These are phyloP conservation scores for Pleurostoma richardsiae DNA, from an alignment of 2,329 filamentous ascomycete species.

Conservation along the genomic window DNA sequence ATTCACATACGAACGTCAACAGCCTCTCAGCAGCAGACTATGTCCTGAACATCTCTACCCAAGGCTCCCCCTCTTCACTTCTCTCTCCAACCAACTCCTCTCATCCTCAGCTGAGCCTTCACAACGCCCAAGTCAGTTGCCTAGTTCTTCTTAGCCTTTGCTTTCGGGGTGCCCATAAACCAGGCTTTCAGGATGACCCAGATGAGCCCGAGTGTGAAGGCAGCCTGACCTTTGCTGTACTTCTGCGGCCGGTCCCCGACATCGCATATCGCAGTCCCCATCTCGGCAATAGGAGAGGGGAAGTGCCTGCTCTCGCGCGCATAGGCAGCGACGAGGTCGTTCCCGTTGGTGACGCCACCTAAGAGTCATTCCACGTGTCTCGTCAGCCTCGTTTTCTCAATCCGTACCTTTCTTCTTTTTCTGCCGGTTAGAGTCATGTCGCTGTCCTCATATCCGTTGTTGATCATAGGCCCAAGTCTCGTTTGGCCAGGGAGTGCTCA, in stretches of 20 bases:
- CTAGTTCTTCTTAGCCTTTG: not conserved
- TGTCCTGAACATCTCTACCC: no score
- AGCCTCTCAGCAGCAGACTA: no score
- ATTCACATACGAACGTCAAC: no score
- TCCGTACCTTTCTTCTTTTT: not conserved
- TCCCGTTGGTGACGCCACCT: slow-evolving; percentile 53
- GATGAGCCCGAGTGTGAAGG: slow-evolving; percentile 24
- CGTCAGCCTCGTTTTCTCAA: not conserved
- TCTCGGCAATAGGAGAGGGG: slow-evolving; percentile 35
- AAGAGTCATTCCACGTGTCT: not conserved
- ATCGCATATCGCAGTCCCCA: slow-evolving; percentile 36
- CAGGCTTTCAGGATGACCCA: slow-evolving; percentile 32
- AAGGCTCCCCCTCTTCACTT: no score
- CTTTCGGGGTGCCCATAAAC: slow-evolving; percentile 14
- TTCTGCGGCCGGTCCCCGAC: slow-evolving; percentile 41
- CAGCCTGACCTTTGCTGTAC: slow-evolving; percentile 30
- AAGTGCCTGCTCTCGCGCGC: slow-evolving; percentile 37
- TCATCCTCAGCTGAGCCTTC: no score
- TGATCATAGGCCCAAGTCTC: no score
- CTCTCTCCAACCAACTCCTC: no score
- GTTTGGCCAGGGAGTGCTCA: no score
- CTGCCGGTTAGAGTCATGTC: no score
- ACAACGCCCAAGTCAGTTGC: no score
- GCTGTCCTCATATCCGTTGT: no score
- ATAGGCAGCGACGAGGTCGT: slow-evolving; percentile 50